phyloP scores from a whole-genome alignment of 352 stramenopile genomes.

The Phytophthora citricola region DNA sequence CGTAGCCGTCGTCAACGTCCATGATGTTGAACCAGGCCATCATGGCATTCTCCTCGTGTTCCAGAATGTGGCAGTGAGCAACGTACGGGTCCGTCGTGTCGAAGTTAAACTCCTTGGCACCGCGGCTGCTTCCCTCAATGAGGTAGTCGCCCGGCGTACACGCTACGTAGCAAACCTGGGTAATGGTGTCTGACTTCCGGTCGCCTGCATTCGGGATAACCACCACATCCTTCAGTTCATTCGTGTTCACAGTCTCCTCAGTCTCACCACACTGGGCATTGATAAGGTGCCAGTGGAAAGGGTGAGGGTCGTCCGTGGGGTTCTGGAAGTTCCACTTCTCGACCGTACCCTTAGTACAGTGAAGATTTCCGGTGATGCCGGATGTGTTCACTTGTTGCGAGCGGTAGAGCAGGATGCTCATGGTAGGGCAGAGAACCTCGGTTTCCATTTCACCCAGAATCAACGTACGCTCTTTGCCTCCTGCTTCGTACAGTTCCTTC shows the following conservation, averaged over 20 bases:
- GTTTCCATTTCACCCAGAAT: slow-evolving; percentile 68
- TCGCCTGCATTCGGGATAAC: slow-evolving; percentile 71
- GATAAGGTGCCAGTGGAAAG: slow-evolving; percentile 85
- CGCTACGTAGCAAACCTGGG: slow-evolving; percentile 81
- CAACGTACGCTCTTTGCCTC: slow-evolving; percentile 62
- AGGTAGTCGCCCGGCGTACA: slow-evolving; percentile 79
- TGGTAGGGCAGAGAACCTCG: slow-evolving; percentile 45
- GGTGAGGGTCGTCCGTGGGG: slow-evolving; percentile 77
- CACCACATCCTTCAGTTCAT: slow-evolving; percentile 74
- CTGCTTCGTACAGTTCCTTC: slow-evolving; percentile 55
- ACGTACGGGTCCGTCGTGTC: slow-evolving; percentile 78
- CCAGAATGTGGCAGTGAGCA: slow-evolving; percentile 80
- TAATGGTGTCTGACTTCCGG: slow-evolving; percentile 44
- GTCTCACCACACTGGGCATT: slow-evolving; percentile 75
- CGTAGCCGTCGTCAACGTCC: slow-evolving; percentile 48
- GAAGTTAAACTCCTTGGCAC: slow-evolving; percentile 68
- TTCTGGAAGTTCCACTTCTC: slow-evolving; percentile 88
- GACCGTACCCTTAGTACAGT: slow-evolving; percentile 76
- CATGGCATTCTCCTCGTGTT: slow-evolving; percentile 85
- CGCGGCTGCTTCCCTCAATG: slow-evolving; percentile 53
- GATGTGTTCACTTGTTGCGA: slow-evolving; percentile 63
- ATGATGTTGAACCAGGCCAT: slow-evolving; percentile 80
- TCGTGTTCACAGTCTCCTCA: slow-evolving; percentile 71
- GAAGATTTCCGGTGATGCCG: slow-evolving; percentile 48
- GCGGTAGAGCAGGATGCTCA: slow-evolving; percentile 54